phyloP scores from a whole-genome alignment of 2,329 filamentous ascomycete genomes.

The Knufia fluminis region DNA sequence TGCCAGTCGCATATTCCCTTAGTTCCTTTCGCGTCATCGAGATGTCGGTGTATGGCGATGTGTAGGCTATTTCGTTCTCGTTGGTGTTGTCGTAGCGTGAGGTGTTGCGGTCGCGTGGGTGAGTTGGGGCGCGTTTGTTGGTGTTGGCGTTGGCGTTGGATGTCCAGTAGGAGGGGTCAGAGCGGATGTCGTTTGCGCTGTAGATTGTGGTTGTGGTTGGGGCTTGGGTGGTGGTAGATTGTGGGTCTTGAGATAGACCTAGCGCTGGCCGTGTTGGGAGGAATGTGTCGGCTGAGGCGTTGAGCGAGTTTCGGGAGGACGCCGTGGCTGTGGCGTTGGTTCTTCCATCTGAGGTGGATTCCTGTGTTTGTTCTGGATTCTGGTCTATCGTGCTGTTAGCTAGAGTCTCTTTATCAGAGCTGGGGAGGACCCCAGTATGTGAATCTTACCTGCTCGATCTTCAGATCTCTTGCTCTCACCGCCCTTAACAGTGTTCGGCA shows the following conservation, averaged over 20 bases:
- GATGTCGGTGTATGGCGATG: not conserved
- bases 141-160: not conserved
- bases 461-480: not conserved
- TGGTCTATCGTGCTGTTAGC: not conserved
- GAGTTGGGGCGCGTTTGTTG: not conserved
- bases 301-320: not conserved
- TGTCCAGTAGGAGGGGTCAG: conserved; percentile 4
- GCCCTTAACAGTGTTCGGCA: not conserved
- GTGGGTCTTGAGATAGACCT: not conserved
- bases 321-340: not conserved
- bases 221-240: not conserved
- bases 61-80: conserved; percentile 7
- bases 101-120: not conserved
- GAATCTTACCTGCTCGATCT: not conserved
- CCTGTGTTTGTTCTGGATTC: not conserved
- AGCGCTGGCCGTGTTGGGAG: not conserved
- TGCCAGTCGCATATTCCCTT: conserved; percentile 1
- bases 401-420: not conserved
- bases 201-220: not conserved
- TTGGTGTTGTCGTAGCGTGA: not conserved
- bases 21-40: conserved; percentile 7
- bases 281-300: not conserved
- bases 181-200: conserved; percentile 1
- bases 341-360: not conserved
- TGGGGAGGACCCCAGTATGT: not conserved